These are phyloP conservation scores for Candida tunisiensis DNA, from an alignment of 1,139 yeast species.

Conservation along the genomic window DNA sequence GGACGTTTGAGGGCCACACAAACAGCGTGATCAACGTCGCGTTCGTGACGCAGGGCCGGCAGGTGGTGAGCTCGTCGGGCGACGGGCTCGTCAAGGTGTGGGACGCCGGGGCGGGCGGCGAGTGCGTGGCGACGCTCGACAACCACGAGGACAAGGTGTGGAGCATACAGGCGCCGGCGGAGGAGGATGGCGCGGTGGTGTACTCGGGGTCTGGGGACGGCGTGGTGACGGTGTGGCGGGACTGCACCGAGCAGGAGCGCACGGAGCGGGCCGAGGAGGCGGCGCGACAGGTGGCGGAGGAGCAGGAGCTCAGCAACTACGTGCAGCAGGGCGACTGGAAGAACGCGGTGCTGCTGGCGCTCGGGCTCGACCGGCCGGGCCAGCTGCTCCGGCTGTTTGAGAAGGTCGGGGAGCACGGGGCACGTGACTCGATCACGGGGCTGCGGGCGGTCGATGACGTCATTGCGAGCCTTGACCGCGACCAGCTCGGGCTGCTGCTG, in stretches of 20 bases:
- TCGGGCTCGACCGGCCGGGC: conserved; percentile 50
- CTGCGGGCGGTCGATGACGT: conserved; percentile 46
- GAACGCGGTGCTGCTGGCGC: conserved; percentile 72
- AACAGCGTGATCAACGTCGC: conserved; percentile 77
- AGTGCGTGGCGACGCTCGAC: conserved; percentile 67
- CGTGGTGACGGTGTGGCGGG: conserved; percentile 74
- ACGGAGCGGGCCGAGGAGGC: conserved; percentile 31
- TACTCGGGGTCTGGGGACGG: conserved; percentile 95
- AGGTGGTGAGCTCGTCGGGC: conserved; percentile 75
- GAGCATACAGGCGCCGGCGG: conserved; percentile 47
- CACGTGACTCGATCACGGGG: conserved; percentile 39
- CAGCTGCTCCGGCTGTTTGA: conserved; percentile 12
- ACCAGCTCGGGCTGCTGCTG: conserved; percentile 43
- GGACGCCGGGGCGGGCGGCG: conserved; percentile 68
- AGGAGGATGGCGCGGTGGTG: conserved; percentile 43
- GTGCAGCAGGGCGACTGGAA: conserved; percentile 66
- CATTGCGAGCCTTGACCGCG: conserved; percentile 39
- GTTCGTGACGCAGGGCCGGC: conserved; percentile 50
- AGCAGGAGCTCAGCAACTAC: conserved; percentile 65
- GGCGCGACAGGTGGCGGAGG: conserved; percentile 59
- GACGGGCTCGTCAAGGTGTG: conserved; percentile 88
- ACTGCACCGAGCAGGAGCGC: conserved; percentile 56
- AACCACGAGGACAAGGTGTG: conserved; percentile 90
- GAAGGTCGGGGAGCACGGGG: conserved; percentile 18
- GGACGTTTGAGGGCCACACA: conserved; percentile 88